A percentile compares a stretch with the other conserved stretches of the same genome.
phyloP scores from a whole-genome alignment of 306 rosid species.

The Alnus glutinosa region DNA sequence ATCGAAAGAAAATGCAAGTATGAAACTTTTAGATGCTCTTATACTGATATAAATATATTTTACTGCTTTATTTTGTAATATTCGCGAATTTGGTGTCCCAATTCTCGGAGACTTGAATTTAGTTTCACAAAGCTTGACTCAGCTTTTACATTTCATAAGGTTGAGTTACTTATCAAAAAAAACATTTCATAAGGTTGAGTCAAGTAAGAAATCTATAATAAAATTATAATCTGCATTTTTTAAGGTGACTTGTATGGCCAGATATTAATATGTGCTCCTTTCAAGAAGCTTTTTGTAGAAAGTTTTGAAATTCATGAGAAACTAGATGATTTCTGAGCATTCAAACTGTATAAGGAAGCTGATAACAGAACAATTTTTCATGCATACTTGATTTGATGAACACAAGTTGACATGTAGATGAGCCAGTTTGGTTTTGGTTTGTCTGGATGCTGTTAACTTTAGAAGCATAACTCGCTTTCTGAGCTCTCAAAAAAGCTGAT shows the following conservation, averaged over 20 bases:
- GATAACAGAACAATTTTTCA: neutral
- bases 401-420: neutral
- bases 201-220: neutral
- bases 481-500: neutral
- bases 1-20: constrained; percentile 90
- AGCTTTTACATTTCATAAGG: neutral
- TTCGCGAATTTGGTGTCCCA: neutral
- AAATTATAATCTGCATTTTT: neutral
- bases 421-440: neutral
- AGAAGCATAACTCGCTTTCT: neutral
- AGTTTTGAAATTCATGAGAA: neutral
- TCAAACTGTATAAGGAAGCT: neutral
- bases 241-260: neutral
- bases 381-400: neutral
- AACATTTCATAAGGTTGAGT: neutral
- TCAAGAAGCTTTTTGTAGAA: neutral
- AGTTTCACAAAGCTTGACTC: neutral
- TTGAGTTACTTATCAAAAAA: no score
- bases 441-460: neutral
- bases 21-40: constrained; percentile 23
- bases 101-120: neutral
- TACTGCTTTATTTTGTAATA: constrained; percentile 5
- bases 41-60: constrained; percentile 18
- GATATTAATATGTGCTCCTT: neutral
- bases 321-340: neutral